Conservation (phyloP, 768 basidiomycete genomes). For the Suillus clintonianus region DNA sequence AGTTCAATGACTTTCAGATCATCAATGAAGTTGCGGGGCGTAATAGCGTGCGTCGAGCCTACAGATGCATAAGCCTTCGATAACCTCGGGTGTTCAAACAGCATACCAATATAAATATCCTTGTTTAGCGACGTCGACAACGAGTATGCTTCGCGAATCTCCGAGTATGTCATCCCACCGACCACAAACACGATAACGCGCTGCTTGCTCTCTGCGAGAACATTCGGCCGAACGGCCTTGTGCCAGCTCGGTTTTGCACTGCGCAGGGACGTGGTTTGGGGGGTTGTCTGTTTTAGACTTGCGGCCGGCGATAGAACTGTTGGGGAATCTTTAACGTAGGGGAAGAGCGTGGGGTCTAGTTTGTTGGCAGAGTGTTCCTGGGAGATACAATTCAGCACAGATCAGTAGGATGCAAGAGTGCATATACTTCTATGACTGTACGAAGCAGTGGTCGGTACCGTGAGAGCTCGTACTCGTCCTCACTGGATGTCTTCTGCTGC, state of each 20-base stretch:
- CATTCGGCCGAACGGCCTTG: constrained; percentile 61
- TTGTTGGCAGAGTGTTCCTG: constrained; percentile 84
- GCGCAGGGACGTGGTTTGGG: constrained; percentile 74
- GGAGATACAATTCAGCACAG: not conserved
- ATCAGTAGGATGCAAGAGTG: not conserved
- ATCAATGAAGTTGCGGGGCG: constrained; percentile 81
- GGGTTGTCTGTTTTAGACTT: constrained; percentile 51
- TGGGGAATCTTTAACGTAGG: constrained; percentile 85
- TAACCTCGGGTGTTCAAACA: constrained; percentile 46
- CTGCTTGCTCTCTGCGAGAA: constrained; percentile 59
- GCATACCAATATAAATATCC: constrained; percentile 87
- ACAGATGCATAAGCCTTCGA: not conserved
- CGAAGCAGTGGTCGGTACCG: constrained; percentile 85
- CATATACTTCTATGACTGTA: constrained; percentile 76
- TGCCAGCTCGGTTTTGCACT: constrained; percentile 92
- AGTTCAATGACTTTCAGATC: constrained; percentile 87
- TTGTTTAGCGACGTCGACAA: constrained; percentile 74
- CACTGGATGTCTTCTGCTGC: constrained; percentile 69
- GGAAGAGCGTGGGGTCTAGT: constrained; percentile 80
- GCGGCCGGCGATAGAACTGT: constrained; percentile 46
- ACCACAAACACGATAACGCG: constrained; percentile 88
- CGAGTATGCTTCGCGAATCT: constrained; percentile 86
- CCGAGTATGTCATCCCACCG: constrained; percentile 95
- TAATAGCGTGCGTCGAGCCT: constrained; percentile 90
- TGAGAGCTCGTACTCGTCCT: constrained; percentile 97